phyloP scores from a whole-genome alignment of 2,329 filamentous ascomycete species.

The Fonsecaea pedrosoi region DNA sequence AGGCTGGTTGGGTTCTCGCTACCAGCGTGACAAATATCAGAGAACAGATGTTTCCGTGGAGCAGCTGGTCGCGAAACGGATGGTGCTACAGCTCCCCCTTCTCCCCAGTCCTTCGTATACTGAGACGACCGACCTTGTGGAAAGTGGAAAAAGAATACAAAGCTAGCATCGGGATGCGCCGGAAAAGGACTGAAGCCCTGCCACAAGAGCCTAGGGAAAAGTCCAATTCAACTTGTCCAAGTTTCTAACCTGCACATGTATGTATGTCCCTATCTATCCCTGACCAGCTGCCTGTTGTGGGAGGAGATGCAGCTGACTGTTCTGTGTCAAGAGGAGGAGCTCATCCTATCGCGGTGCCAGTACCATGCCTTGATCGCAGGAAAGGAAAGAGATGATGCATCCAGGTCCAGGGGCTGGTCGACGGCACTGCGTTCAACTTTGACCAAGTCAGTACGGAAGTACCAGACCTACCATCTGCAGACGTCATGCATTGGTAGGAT shows the following conservation, averaged over 20 bases:
- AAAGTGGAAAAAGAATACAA: background rate
- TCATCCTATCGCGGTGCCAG: too few relatives aligned
- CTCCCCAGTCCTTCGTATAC: too few relatives aligned
- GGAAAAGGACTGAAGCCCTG: background rate
- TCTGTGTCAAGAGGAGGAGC: too few relatives aligned
- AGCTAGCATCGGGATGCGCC: background rate
- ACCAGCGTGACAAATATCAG: background rate
- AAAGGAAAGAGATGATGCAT: too few relatives aligned
- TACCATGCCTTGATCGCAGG: too few relatives aligned
- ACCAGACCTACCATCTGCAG: background rate
- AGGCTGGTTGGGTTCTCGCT: background rate
- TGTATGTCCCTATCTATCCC: too few relatives aligned
- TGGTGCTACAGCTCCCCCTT: background rate
- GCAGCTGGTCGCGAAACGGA: background rate
- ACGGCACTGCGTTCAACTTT: background rate
- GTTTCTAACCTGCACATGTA: too few relatives aligned
- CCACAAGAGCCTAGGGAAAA: background rate
- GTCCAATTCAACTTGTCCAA: background rate
- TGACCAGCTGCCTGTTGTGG: too few relatives aligned
- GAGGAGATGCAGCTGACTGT: too few relatives aligned
- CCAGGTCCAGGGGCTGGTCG: background rate
- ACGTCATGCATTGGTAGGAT: background rate
- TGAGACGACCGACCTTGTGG: background rate
- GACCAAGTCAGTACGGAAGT: background rate
- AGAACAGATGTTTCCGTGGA: background rate